Percentiles rank a stretch among this genome's conserved stretches.
phyloP scores from a whole-genome alignment of 108 stramenopile genomes.

The Skeletonema marinoi region DNA sequence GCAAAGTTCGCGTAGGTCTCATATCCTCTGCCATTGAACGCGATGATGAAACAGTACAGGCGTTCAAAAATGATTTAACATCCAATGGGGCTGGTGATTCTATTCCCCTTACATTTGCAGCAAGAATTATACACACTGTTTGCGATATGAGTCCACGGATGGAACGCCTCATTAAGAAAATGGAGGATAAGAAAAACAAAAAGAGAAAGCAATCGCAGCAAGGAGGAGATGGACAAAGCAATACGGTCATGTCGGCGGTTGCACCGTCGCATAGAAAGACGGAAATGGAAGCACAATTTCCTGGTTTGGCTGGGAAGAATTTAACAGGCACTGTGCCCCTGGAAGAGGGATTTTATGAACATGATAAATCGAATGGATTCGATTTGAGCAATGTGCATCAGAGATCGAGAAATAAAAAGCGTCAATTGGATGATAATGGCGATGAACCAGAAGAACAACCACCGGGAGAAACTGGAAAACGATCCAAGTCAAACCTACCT shows the following conservation, averaged over 20 bases:
- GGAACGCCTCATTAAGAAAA: slow-evolving; percentile 51
- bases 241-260: slow-evolving; percentile 37
- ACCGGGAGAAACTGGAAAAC: slow-evolving; percentile 23
- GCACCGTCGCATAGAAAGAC: slow-evolving; percentile 39
- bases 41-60: slow-evolving; percentile 36
- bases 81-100: slow-evolving; percentile 73
- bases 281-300: slow-evolving; percentile 67
- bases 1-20: slow-evolving; percentile 17
- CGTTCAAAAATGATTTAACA: slow-evolving; percentile 46
- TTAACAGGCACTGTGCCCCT: slow-evolving; percentile 67
- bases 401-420: slow-evolving; percentile 26
- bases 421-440: slow-evolving; percentile 33
- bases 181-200: slow-evolving; percentile 47
- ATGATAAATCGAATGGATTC: slow-evolving; percentile 24
- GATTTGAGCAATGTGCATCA: slow-evolving; percentile 36
- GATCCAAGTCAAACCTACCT: slow-evolving; percentile 73
- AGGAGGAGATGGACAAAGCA: slow-evolving; percentile 5
- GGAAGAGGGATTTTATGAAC: slow-evolving; percentile 87
- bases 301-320: slow-evolving; percentile 87
- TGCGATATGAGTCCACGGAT: slow-evolving; percentile 68
- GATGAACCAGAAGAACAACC: background rate
- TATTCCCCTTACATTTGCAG: slow-evolving; percentile 63
- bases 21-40: slow-evolving; percentile 30
- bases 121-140: slow-evolving; percentile 62
- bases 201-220: slow-evolving; percentile 12